phyloP scores from a whole-genome alignment of 768 basidiomycete species.

The Cantharellus cinnabarinus region DNA sequence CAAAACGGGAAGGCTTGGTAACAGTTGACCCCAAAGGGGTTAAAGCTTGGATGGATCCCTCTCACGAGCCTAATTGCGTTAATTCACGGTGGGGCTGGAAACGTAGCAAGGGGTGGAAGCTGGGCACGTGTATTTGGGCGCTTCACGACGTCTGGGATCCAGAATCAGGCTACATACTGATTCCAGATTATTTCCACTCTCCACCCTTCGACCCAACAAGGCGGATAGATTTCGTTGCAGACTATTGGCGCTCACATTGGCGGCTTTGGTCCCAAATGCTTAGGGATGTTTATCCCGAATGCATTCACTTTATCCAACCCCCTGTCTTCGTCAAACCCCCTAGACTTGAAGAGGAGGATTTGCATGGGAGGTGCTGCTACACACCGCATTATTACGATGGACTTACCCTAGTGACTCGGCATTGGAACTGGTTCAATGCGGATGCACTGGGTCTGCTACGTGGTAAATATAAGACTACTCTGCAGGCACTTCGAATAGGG shows the following conservation, averaged over 20 bases:
- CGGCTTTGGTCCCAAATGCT: conserved; percentile 34
- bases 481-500: conserved; percentile 68
- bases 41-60: conserved; percentile 54
- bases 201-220: conserved; percentile 16
- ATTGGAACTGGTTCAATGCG: conserved; percentile 91
- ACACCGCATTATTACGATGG: conserved; percentile 91
- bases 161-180: conserved; percentile 40
- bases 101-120: conserved; percentile 44
- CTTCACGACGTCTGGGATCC: conserved; percentile 75
- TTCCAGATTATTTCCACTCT: conserved; percentile 55
- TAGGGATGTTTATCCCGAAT: conserved; percentile 48
- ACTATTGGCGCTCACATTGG: conserved; percentile 68
- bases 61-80: conserved; percentile 25
- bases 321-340: conserved; percentile 80
- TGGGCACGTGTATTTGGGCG: conserved; percentile 75
- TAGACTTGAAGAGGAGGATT: conserved; percentile 28
- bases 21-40: conserved; percentile 70
- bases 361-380: conserved; percentile 48
- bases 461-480: conserved; percentile 47
- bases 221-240: conserved; percentile 42
- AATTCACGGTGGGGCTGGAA: conserved; percentile 69
- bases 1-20: conserved; percentile 47
- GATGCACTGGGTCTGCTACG: conserved; percentile 85
- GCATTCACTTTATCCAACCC: conserved; percentile 79
- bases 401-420: conserved; percentile 74